Evolutionary conservation across 2,329 filamentous ascomycete species (phyloP), one percentile per base, ranked within the genome.

Genomic region (Septoria petroselini): DNA sequence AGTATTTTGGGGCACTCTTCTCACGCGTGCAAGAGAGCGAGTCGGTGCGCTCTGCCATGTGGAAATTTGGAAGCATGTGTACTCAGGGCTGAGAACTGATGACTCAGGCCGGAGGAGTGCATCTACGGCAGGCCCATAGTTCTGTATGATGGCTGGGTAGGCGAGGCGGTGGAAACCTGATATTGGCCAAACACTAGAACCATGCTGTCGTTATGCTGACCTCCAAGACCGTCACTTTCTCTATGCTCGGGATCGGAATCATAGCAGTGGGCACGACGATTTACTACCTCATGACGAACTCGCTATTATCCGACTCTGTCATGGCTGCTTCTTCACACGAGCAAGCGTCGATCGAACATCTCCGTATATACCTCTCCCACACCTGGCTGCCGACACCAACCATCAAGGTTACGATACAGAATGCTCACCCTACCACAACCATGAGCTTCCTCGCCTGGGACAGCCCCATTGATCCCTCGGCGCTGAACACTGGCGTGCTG

Each of bases 361-460:
- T 52, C 21, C 17, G 31, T n/a, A 47, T 48, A 15, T 39, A 14
- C 4, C 42, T 52, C n/a, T 52, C 49, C 17, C 41, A 43, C 30
- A 35, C 37, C 23, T 35, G 41, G 38, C 21, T 17, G 8, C 38
- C 49, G 17, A 25, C 30, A 19, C 41, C 49, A 17, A 47, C 42
- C 2, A 41, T 72, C 9, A 60, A 65, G 11, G 62, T 72, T 17
- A 69, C 65, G 1, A 56, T 72, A 40, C 64, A 65, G 7, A 73
- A 73, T 48, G 62, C 58, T 31, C 62, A 62, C 35, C 62, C 65
- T 1, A 54, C 60, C 7, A 62, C 62, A 2, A 57, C 67, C 1
- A 65, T 68, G 48, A 70, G 70, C 0, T 42, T 73, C 6, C 58
- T 73, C 14, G 67, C 62, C 54, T 73, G 71, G 71, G 63, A 67